These are phyloP conservation scores for Lactarius hatsudake DNA, from an alignment of 768 basidiomycete genomes.

Conservation along the genomic window DNA sequence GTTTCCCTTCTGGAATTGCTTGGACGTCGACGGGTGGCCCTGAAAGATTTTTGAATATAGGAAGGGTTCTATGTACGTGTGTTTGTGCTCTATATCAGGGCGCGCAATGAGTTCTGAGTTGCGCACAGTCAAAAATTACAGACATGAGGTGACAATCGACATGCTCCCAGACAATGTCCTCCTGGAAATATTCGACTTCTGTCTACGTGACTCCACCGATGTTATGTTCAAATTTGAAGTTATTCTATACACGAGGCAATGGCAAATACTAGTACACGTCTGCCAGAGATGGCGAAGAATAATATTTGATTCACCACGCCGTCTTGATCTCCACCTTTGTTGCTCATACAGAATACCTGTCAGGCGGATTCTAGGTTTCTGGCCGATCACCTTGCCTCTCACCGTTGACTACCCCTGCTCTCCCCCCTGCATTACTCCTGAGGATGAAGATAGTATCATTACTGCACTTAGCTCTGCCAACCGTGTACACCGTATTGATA, in stretches of 20 bases:
- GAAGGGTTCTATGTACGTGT: neutral
- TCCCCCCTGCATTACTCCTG: no score
- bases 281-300: neutral
- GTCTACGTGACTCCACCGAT: neutral
- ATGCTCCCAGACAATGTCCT: neutral
- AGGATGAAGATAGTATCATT: neutral
- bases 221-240: no score
- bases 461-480: neutral
- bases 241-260: neutral
- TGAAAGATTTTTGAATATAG: neutral
- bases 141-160: neutral
- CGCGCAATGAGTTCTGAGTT: neutral
- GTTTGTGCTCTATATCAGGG: neutral
- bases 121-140: neutral
- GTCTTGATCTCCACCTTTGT: neutral
- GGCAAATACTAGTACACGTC: neutral
- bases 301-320: neutral
- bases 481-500: neutral
- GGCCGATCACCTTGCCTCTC: neutral
- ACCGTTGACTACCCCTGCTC: neutral
- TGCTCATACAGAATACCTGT: neutral
- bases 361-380: neutral
- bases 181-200: neutral
- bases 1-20: neutral
- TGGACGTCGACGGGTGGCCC: neutral